phyloP scores from a whole-genome alignment of 2,329 filamentous ascomycete species.

The Botrytis byssoidea region DNA sequence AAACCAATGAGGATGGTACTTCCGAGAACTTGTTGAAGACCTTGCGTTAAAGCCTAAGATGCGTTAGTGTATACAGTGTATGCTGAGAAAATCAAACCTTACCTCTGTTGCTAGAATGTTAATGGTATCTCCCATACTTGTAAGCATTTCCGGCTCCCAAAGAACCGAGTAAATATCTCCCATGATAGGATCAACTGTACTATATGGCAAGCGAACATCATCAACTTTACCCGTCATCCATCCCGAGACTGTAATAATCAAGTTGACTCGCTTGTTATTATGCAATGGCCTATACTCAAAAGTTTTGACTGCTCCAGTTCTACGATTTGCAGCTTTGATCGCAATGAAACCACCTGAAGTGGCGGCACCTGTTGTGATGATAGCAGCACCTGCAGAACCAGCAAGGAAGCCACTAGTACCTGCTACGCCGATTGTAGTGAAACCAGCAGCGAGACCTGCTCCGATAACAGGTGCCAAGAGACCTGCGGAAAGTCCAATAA shows the following conservation, averaged over 20 bases:
- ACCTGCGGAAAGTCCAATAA: conserved; percentile 92
- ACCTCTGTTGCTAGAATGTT: conserved; percentile 98
- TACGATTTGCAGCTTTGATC: conserved; percentile 76
- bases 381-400: conserved; percentile 85
- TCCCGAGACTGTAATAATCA: conserved; percentile 91
- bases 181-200: conserved; percentile 96
- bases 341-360: conserved; percentile 86
- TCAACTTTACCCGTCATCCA: conserved; percentile 99
- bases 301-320: conserved; percentile 89
- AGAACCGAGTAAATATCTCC: conserved; percentile 95
- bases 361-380: conserved; percentile 88
- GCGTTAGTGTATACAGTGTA: conserved; percentile 30
- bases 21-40: conserved; percentile 90
- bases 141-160: conserved; percentile 98
- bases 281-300: conserved; percentile 96
- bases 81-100: conserved; percentile 36
- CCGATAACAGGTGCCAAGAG: conserved; percentile 91
- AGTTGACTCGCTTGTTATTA: conserved; percentile 96
- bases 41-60: conserved; percentile 84
- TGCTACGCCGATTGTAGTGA: conserved; percentile 89
- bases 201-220: conserved; percentile 92
- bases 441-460: conserved; percentile 87
- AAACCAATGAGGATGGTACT: conserved; percentile 83
- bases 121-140: conserved; percentile 96
- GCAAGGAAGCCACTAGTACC: conserved; percentile 88